Conservation (phyloP, 2,329 filamentous ascomycete species). For the Blumeria hordei region DNA sequence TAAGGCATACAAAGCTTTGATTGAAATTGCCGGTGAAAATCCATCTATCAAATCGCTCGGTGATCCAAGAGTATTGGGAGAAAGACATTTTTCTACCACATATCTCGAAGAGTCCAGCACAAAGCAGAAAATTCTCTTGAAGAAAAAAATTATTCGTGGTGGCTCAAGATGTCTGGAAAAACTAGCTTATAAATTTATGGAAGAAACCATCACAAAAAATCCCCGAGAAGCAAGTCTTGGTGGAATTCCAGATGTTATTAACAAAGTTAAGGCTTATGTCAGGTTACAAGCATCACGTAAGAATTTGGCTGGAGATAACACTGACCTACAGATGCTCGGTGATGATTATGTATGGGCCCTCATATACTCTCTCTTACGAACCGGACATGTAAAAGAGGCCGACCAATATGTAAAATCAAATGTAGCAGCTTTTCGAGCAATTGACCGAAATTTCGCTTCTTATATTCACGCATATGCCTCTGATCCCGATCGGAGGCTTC, state of each 20-base stretch:
- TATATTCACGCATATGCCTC: constrained; percentile 72
- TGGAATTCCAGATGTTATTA: constrained; percentile 65
- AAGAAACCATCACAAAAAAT: constrained; percentile 55
- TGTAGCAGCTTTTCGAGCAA: constrained; percentile 58
- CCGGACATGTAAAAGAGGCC: constrained; percentile 64
- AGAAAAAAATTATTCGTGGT: constrained; percentile 57
- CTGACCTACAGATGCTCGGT: constrained; percentile 54
- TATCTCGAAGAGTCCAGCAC: constrained; percentile 55
- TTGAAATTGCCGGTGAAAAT: constrained; percentile 54
- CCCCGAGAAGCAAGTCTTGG: constrained; percentile 75
- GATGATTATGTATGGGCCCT: constrained; percentile 84
- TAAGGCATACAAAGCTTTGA: constrained; percentile 62
- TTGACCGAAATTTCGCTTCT: constrained; percentile 71
- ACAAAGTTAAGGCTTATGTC: constrained; percentile 83
- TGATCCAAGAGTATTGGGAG: constrained; percentile 40
- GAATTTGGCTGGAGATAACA: constrained; percentile 61
- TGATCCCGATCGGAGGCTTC: constrained; percentile 52
- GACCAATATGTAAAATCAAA: constrained; percentile 66
- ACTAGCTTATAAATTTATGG: constrained; percentile 55
- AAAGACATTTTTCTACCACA: constrained; percentile 50
- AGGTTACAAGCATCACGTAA: constrained; percentile 57
- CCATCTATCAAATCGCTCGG: constrained; percentile 31
- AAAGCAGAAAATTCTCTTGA: constrained; percentile 36
- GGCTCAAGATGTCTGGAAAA: constrained; percentile 61
- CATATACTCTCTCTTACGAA: constrained; percentile 73